Evolutionary conservation across 306 rosid species (phyloP), one percentile per base, ranked within the genome.

Genomic region (Gleditsia sinensis): DNA sequence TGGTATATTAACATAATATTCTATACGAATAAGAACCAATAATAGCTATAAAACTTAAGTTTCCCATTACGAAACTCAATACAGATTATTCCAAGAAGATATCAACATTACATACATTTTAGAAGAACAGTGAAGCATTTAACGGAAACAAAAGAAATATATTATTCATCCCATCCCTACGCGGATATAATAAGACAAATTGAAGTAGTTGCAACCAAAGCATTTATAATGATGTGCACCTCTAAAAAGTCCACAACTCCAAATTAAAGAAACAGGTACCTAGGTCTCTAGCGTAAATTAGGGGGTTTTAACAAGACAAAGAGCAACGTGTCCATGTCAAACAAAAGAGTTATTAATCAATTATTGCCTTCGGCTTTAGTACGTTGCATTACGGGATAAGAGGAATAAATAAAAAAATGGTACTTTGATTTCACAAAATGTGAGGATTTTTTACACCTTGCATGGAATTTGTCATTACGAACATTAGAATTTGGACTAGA

Each of bases 71-170:
- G 75, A 76, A 80, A 76, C 67, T 34, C 45, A 6, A 69, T 34
- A 76, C 61, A 78, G 78, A 85, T 80, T 79, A 53, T 73, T 74
- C 79, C 76, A 82, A 72, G 86, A 73, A 39, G 58, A 49, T 45
- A 72, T 67, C 84, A 78, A 63, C 72, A 73, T 71, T 43, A 76
- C 72, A 59, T 30, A 19, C 71, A 71, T 63, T 59, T 21, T n/a
- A 56, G 82, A 64, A 36, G 63, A 61, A 82, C 33, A 37, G 33
- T 61, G 66, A 78, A 74, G 42, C 75, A 74, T 69, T 62, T 66
- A 72, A 69, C 24, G 49, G 20, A 43, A 67, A 67, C 27, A 33
- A 17, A 33, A 16, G 32, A 55, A 69, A 71, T 42, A 23, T 65
- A 58, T 71, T 57, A 57, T 27, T n/a, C n/a, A 72, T 79, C 36